phyloP scores from a whole-genome alignment of 768 basidiomycete genomes.

The Psilocybe tampanensis region DNA sequence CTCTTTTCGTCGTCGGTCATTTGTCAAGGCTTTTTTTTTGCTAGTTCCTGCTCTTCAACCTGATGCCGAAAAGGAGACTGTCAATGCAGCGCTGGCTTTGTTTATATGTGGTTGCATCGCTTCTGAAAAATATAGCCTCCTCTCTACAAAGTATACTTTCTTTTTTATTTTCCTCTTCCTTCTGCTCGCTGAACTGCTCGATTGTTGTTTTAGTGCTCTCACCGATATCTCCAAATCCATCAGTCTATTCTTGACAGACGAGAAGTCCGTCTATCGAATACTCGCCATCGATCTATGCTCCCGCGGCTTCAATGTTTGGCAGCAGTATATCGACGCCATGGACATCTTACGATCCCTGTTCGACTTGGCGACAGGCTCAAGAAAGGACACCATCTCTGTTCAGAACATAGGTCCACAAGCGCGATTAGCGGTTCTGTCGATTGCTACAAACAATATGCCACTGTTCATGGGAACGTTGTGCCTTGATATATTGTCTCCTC shows the following conservation, averaged over 20 bases:
- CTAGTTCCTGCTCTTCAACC: slow-evolving; percentile 69
- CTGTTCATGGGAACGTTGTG: slow-evolving; percentile 94
- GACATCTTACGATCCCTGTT: slow-evolving; percentile 86
- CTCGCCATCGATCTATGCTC: slow-evolving; percentile 90
- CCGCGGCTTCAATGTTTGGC: slow-evolving; percentile 93
- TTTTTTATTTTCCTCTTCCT: background rate
- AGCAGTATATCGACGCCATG: slow-evolving; percentile 90
- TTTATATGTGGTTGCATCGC: slow-evolving; percentile 86
- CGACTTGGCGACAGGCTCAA: slow-evolving; percentile 68
- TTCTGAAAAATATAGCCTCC: slow-evolving; percentile 72
- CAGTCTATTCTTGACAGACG: slow-evolving; percentile 73
- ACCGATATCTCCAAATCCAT: slow-evolving; percentile 87
- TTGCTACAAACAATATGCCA: slow-evolving; percentile 81
- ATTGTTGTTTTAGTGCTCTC: slow-evolving; percentile 54
- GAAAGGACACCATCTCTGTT: slow-evolving; percentile 67
- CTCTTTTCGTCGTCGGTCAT: too few species aligned
- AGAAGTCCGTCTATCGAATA: slow-evolving; percentile 61
- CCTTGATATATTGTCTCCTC: slow-evolving; percentile 83
- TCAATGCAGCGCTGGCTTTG: slow-evolving; percentile 67
- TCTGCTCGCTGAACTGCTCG: background rate
- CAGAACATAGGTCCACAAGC: slow-evolving; percentile 80
- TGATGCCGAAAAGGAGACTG: slow-evolving; percentile 58
- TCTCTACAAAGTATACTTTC: slow-evolving; percentile 64
- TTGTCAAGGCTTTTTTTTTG: background rate
- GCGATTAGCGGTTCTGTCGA: slow-evolving; percentile 79